Conservation (phyloP, 2,329 filamentous ascomycete genomes). For the Ascomycota sp. region DNA sequence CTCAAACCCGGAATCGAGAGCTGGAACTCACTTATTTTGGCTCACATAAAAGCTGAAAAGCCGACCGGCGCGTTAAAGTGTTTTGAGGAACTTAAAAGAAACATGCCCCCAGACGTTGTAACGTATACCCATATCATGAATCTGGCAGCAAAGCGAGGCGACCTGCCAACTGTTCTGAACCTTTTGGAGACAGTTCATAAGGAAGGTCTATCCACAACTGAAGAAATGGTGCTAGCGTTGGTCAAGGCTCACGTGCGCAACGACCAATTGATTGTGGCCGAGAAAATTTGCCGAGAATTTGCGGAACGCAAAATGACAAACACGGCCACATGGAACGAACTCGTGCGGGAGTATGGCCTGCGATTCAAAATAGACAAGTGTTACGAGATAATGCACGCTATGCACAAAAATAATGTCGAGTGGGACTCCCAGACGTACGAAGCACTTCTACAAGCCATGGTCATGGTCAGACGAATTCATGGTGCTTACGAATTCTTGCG, state of each 20-base stretch:
- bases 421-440: conserved; percentile 30
- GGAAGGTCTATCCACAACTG: conserved; percentile 25
- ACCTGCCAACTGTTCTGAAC: conserved; percentile 46
- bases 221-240: conserved; percentile 40
- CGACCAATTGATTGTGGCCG: conserved; percentile 14
- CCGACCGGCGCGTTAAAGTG: conserved; percentile 41
- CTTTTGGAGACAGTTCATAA: conserved; percentile 42
- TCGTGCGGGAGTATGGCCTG: conserved; percentile 50
- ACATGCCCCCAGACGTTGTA: conserved; percentile 33
- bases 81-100: conserved; percentile 38
- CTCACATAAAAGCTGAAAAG: conserved; percentile 45
- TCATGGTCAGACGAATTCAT: conserved; percentile 26
- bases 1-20: conserved; percentile 35
- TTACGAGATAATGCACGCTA: conserved; percentile 25
- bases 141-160: conserved; percentile 49
- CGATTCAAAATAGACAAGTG: conserved; percentile 31
- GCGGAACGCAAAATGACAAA: conserved; percentile 27
- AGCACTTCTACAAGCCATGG: conserved; percentile 26
- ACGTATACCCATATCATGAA: conserved; percentile 59
- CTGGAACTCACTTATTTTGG: conserved; percentile 64
- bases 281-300: conserved; percentile 24
- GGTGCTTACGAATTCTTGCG: conserved; percentile 28
- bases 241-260: conserved; percentile 43
- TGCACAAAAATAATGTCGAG: conserved; percentile 24
- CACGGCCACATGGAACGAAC: conserved; percentile 56